Evolutionary conservation across 495 filamentous ascomycete species (phyloP), one percentile per base, ranked within the genome.

Genomic region (Aspergillus bertholletiae): DNA sequence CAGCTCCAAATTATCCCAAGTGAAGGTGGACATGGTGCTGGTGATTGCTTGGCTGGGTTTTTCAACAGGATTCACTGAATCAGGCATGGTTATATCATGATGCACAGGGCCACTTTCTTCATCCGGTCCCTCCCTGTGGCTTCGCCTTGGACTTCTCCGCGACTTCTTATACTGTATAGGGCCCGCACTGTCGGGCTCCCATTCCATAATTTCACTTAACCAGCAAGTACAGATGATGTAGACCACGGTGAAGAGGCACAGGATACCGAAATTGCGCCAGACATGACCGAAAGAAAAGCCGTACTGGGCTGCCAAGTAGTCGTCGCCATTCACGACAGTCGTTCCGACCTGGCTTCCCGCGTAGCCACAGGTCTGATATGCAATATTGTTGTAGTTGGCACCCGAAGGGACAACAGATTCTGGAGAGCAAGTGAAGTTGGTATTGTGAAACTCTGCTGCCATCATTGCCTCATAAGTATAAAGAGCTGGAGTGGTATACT

Each of bases 181-280:
- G 13, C 86, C 87, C 30, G 83, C 84, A 43, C 80, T 80, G 46
- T 85, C 84, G 1, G 84, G 75, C 56, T 86, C 84, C 68, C 68
- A 68, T 15, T 70, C 63, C 64, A 84, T 78, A 5, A 77, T 54
- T 57, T 87, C 86, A 68, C 51, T 50, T 86, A 83, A 17, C 79
- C 74, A 9, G 80, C 85, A 41, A 84, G 44, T 40, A 86, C 74
- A 1, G 88, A 85, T 44, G 26, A 92, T 79, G 52, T 90, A 92
- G 1, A 88, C 70, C 9, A 87, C 78, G 4, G 72, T 79, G 49
- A 88, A 90, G 13, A 84, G 86, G 37, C 90, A 78, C 32, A 91
- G 58, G 18, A 92, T 84, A 47, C 86, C 88, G 61, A 88, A 90
- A 64, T 94, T 92, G 17, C 88, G 84, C 89, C 89, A 94, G n/a